Conservation (phyloP, 139 green algal genomes). For the Tetratostichococcus sp. region DNA sequence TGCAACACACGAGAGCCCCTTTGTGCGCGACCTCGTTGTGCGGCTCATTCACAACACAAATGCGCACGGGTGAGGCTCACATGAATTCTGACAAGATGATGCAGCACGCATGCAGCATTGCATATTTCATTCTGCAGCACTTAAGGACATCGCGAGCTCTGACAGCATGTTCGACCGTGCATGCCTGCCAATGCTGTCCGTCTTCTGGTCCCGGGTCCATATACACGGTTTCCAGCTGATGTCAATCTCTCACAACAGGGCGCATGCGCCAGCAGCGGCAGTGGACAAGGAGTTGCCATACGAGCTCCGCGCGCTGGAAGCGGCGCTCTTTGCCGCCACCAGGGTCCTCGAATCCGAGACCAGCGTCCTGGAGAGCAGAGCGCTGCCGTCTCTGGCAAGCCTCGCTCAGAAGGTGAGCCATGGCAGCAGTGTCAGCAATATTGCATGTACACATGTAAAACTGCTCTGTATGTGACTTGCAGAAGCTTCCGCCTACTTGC, state of each 20-base stretch:
- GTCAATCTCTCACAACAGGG: no score
- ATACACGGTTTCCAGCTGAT: no score
- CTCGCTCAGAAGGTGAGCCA: conserved; percentile 7
- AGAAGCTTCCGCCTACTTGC: no score
- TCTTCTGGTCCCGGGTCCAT: no score
- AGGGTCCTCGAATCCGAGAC: conserved; percentile 30
- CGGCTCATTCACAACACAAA: conserved; percentile 2
- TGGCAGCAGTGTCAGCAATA: not conserved
- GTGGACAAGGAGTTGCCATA: conserved; percentile 30
- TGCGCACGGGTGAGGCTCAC: not conserved
- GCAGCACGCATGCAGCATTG: no score
- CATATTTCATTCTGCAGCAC: no score
- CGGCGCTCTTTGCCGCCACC: conserved; percentile 16
- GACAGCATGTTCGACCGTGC: no score
- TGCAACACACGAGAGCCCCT: conserved; percentile 2
- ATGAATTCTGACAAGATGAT: no score
- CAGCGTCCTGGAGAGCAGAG: conserved; percentile 11
- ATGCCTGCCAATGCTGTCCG: no score
- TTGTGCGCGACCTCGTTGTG: conserved; percentile 14
- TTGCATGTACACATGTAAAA: no score
- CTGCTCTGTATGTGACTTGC: no score
- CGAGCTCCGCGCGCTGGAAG: conserved; percentile 40
- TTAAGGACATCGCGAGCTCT: no score
- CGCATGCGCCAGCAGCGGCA: not conserved
- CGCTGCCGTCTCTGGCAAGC: conserved; percentile 12